Percentiles rank a stretch among this genome's conserved stretches.
Conservation (phyloP, 1,139 yeast species). For the Chernovozyma sophiae-reginae region DNA sequence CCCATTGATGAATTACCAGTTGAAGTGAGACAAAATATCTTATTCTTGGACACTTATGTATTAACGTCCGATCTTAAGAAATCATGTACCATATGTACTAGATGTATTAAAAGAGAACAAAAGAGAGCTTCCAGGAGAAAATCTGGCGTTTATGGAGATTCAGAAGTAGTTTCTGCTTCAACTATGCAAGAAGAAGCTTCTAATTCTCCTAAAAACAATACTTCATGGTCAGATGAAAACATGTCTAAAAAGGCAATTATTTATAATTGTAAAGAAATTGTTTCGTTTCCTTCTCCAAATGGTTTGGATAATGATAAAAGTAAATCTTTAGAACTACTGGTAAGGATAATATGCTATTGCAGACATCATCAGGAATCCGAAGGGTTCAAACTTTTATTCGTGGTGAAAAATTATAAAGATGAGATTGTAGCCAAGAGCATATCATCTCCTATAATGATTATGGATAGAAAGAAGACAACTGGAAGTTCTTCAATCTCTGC, state of each 20-base stretch:
- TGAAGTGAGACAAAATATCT: conserved; percentile 45
- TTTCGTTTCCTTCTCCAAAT: conserved; percentile 66
- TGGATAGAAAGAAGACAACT: conserved; percentile 80
- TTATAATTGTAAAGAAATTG: conserved; percentile 84
- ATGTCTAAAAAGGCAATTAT: conserved; percentile 78
- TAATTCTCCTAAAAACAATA: conserved; percentile 29
- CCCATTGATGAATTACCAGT: conserved; percentile 43
- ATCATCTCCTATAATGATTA: conserved; percentile 76
- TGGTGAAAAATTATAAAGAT: conserved; percentile 58
- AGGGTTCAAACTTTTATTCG: conserved; percentile 75
- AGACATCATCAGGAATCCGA: conserved; percentile 84
- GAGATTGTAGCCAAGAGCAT: conserved; percentile 67
- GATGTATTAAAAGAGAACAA: conserved; percentile 88
- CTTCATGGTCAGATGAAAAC: conserved; percentile 71
- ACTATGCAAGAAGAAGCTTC: conserved; percentile 2
- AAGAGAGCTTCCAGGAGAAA: conserved; percentile 89
- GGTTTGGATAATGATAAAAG: conserved; percentile 32
- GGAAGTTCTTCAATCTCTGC: conserved; percentile 10
- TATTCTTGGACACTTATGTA: conserved; percentile 65
- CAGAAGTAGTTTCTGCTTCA: conserved; percentile 2
- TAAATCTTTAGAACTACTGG: conserved; percentile 65
- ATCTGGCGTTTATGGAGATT: conserved; percentile 56
- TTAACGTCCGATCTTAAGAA: conserved; percentile 48
- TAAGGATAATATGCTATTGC: conserved; percentile 91
- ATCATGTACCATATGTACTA: conserved; percentile 74